Conservation (phyloP, 2,329 filamentous ascomycete genomes). For the Monosporascus sp. region DNA sequence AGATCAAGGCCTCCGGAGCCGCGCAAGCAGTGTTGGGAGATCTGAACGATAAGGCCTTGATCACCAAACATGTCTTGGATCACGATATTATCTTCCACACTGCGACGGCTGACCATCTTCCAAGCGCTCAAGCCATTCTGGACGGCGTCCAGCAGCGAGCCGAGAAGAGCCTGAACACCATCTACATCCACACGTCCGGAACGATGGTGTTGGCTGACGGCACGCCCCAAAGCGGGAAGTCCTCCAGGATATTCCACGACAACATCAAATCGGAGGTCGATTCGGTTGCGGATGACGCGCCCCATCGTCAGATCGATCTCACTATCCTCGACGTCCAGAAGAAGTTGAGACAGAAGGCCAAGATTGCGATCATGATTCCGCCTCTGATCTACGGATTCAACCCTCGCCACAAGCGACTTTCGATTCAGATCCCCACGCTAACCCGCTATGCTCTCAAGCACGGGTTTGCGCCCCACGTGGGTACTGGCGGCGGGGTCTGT, state of each 20-base stretch:
- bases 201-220: slow-evolving; percentile 36
- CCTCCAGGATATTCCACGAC: slow-evolving; percentile 38
- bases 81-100: slow-evolving; percentile 43
- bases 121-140: slow-evolving; percentile 39
- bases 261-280: slow-evolving; percentile 34
- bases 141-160: slow-evolving; percentile 36
- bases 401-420: slow-evolving; percentile 32
- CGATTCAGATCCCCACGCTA: slow-evolving; percentile 43
- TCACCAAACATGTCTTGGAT: slow-evolving; percentile 30
- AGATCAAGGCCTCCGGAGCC: slow-evolving; percentile 31
- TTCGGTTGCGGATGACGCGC: slow-evolving; percentile 34
- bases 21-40: slow-evolving; percentile 33
- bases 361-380: slow-evolving; percentile 43
- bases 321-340: slow-evolving; percentile 33
- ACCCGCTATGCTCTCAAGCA: slow-evolving; percentile 43
- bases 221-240: slow-evolving; percentile 26
- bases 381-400: slow-evolving; percentile 43
- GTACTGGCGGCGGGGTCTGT: slow-evolving; percentile 36
- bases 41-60: slow-evolving; percentile 34
- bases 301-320: slow-evolving; percentile 42
- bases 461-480: slow-evolving; percentile 39
- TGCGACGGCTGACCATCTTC: slow-evolving; percentile 43
- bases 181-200: slow-evolving; percentile 46
- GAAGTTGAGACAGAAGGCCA: slow-evolving; percentile 33
- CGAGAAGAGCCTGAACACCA: slow-evolving; percentile 30